phyloP scores from a whole-genome alignment of 139 green algal species.

The Ulvella scutata region DNA sequence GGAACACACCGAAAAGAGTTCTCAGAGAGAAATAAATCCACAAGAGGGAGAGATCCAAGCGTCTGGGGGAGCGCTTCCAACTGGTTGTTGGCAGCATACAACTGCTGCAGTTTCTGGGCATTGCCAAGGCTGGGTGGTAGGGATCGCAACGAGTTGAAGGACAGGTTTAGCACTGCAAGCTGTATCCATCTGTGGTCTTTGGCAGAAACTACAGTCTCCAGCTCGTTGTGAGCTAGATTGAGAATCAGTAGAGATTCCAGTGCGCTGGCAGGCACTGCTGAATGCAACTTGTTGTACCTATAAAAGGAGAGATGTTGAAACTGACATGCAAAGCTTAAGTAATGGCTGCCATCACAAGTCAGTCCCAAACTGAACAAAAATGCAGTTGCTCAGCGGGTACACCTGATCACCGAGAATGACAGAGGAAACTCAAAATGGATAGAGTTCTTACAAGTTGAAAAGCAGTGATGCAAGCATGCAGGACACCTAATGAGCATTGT shows the following conservation, averaged over 20 bases:
- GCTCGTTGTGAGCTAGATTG: not conserved
- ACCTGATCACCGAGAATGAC: too few relatives aligned
- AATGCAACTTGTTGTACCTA: not conserved
- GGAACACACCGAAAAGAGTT: conserved; percentile 18
- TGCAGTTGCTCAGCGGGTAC: too few relatives aligned
- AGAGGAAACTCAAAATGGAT: too few relatives aligned
- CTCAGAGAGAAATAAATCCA: conserved; percentile 33
- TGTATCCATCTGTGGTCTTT: not conserved
- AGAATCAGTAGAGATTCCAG: not conserved
- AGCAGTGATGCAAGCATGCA: too few relatives aligned
- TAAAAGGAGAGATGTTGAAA: too few relatives aligned
- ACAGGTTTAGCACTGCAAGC: conserved; percentile 30
- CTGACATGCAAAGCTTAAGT: too few relatives aligned
- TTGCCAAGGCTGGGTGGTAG: conserved; percentile 17
- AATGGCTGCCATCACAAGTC: too few relatives aligned
- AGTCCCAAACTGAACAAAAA: too few relatives aligned
- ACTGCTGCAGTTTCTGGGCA: conserved; percentile 23
- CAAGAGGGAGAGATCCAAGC: conserved; percentile 22
- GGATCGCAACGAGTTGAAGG: conserved; percentile 26
- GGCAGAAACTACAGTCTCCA: not conserved
- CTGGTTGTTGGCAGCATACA: conserved; percentile 19
- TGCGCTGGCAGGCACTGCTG: not conserved
- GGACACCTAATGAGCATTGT: too few relatives aligned
- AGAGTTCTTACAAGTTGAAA: too few relatives aligned
- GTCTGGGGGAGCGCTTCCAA: conserved; percentile 19